A percentile compares a stretch with the other conserved stretches of the same genome.
These are phyloP conservation scores for Epichloe coenophiala DNA, from an alignment of 2,329 filamentous ascomycete species.

Conservation along the genomic window DNA sequence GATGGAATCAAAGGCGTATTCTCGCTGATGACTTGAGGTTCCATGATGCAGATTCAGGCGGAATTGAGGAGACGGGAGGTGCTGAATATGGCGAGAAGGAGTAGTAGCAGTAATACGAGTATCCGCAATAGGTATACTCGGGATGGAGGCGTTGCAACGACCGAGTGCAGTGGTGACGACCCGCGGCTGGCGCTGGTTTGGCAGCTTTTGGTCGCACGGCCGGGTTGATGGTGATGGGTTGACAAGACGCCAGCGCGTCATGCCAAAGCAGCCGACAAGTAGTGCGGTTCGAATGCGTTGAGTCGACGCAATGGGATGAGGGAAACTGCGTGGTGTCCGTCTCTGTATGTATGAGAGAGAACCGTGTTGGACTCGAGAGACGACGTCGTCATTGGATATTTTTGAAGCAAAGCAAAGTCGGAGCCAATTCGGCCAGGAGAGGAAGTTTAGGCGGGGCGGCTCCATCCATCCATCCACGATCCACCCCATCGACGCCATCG, in stretches of 20 bases:
- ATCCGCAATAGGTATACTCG: neutral
- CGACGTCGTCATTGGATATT: neutral
- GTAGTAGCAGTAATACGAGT: neutral
- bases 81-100: neutral
- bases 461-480: neutral
- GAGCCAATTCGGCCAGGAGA: constrained; percentile 3
- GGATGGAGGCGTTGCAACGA: neutral
- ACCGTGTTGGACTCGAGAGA: neutral
- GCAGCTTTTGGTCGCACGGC: neutral
- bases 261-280: neutral
- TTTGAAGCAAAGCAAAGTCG: neutral
- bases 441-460: constrained; percentile 2
- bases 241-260: neutral
- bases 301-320: neutral
- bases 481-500: no score
- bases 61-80: neutral
- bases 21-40: constrained; percentile 17
- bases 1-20: constrained; percentile 21
- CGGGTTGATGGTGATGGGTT: neutral
- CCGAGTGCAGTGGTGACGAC: neutral
- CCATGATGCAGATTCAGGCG: constrained; percentile 8
- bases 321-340: no score
- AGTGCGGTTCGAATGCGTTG: neutral
- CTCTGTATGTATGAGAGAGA: neutral
- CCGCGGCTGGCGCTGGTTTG: neutral